A percentile compares a stretch with the other conserved stretches of the same genome.
Conservation (phyloP, 2,329 filamentous ascomycete genomes). For the Albophoma yamanashiensis region DNA sequence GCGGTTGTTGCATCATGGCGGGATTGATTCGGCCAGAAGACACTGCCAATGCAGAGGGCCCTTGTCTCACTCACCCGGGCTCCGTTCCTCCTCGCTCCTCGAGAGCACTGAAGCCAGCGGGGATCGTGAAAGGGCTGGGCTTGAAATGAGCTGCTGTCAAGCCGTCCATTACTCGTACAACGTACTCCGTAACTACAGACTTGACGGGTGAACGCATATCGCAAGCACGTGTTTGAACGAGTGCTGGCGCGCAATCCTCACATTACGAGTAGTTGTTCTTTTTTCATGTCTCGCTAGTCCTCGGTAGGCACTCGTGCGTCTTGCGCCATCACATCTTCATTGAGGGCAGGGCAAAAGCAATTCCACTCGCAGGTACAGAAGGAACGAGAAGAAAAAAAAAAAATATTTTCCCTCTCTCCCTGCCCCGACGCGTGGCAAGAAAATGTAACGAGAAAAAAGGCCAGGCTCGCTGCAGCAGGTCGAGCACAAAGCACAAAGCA, state of each 20-base stretch:
- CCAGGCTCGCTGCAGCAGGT: not conserved
- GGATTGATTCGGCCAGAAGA: not conserved
- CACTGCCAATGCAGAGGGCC: no score
- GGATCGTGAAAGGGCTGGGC: no score
- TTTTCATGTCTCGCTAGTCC: not conserved
- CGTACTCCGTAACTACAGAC: not conserved
- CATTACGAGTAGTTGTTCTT: not conserved
- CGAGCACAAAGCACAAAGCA: not conserved
- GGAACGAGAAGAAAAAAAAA: not conserved
- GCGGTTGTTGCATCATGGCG: not conserved
- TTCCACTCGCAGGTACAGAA: not conserved
- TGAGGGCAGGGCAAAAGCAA: not conserved
- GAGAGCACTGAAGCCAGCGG: not conserved
- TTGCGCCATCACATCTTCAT: not conserved
- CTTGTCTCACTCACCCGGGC: no score
- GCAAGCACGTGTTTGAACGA: not conserved
- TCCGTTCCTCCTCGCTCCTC: not conserved
- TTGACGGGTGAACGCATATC: not conserved
- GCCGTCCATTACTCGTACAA: no score
- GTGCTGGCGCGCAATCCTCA: not conserved
- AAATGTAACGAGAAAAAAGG: not conserved
- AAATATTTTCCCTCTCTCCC: not conserved
- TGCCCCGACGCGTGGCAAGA: not conserved
- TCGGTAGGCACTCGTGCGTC: not conserved
- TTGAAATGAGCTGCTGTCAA: no score